These are phyloP conservation scores for Fusarium nisikadoi DNA, from an alignment of 2,329 filamentous ascomycete species.

Conservation along the genomic window DNA sequence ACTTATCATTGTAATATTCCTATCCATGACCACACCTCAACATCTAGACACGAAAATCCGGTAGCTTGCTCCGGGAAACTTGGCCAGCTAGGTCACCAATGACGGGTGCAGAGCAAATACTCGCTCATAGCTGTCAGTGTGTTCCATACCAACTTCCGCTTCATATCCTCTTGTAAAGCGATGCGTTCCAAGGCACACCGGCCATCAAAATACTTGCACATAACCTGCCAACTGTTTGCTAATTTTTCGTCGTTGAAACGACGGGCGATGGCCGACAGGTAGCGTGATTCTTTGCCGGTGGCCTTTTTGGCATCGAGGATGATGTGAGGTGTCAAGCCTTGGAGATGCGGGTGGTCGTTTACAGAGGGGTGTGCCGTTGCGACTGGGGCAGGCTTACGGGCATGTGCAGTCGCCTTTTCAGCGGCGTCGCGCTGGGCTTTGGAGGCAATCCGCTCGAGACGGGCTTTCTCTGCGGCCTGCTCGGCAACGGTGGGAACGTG, in stretches of 20 bases:
- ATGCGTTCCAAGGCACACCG: conserved; percentile 86
- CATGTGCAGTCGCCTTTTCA: conserved; percentile 66
- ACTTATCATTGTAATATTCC: conserved; percentile 32
- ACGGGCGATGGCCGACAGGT: conserved; percentile 68
- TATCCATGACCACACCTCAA: conserved; percentile 10
- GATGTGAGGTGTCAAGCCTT: conserved; percentile 69
- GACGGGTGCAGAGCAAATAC: conserved; percentile 72
- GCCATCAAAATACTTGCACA: conserved; percentile 91
- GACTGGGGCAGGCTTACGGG: conserved; percentile 60
- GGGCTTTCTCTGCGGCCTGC: conserved; percentile 69
- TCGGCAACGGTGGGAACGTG: conserved; percentile 59
- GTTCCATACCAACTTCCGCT: conserved; percentile 82
- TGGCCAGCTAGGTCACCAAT: conserved; percentile 66
- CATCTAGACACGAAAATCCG: neutral
- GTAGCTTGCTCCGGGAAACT: neutral
- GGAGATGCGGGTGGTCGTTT: conserved; percentile 68
- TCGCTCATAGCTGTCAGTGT: conserved; percentile 73
- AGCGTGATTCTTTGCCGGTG: conserved; percentile 80
- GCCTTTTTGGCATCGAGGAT: conserved; percentile 83
- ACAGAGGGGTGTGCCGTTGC: conserved; percentile 65
- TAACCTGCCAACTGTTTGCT: conserved; percentile 74
- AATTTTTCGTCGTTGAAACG: conserved; percentile 67
- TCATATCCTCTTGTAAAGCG: conserved; percentile 84
- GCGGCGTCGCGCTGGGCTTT: conserved; percentile 65
- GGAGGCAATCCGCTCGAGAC: conserved; percentile 67